These are phyloP conservation scores for Isoetes taiwanensis DNA, from an alignment of 75 land plant genomes.

Conservation along the genomic window DNA sequence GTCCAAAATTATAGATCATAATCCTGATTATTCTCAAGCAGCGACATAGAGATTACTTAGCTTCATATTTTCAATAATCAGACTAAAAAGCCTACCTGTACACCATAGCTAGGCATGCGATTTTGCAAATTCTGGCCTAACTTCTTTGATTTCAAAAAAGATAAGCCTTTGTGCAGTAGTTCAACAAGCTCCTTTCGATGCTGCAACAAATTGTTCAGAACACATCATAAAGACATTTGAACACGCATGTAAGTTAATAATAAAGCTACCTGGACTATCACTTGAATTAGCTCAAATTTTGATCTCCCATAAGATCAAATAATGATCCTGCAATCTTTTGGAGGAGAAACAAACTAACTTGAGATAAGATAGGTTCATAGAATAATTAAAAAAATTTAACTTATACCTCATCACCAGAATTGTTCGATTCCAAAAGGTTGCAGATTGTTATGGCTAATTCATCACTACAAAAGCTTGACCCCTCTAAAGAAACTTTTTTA, in stretches of 20 bases:
- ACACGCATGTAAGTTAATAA: background rate
- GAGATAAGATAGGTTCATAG: background rate
- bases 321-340: slow-evolving; percentile 76
- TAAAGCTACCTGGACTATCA: slow-evolving; percentile 44
- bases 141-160: slow-evolving; percentile 62
- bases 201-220: slow-evolving; percentile 27
- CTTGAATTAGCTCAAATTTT: slow-evolving; percentile 83
- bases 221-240: background rate
- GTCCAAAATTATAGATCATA: no score
- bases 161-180: slow-evolving; percentile 46
- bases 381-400: background rate
- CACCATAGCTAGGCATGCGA: slow-evolving; percentile 94
- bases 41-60: no score
- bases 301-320: slow-evolving; percentile 92
- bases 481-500: slow-evolving; percentile 34
- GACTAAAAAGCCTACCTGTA: no score
- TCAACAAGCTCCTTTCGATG: slow-evolving; percentile 84
- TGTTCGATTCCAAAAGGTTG: slow-evolving; percentile 57
- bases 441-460: slow-evolving; percentile 79
- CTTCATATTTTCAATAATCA: no score
- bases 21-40: no score
- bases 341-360: background rate
- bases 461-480: slow-evolving; percentile 62
- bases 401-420: slow-evolving; percentile 87
- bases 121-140: slow-evolving; percentile 29